Percentiles rank a stretch among this genome's conserved stretches.
Conservation (phyloP, 768 basidiomycete genomes). For the Boletellus ananas region DNA sequence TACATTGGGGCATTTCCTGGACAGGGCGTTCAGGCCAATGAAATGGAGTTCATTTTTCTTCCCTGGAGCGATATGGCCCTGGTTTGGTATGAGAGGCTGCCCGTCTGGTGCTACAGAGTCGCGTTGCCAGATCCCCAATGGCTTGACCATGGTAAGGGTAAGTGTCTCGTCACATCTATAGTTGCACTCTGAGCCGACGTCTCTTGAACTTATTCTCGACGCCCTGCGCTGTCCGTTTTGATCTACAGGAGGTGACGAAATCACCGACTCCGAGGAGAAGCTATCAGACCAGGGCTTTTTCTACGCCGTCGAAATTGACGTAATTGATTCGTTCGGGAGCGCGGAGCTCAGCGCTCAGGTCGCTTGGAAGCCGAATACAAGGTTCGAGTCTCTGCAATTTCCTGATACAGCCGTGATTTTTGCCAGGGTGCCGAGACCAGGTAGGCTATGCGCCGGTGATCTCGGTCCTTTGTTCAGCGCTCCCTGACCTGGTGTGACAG, state of each 20-base stretch:
- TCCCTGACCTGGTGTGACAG: not conserved
- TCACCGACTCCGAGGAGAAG: not conserved
- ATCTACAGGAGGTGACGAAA: slow-evolving; percentile 5
- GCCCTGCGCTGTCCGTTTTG: slow-evolving; percentile 7
- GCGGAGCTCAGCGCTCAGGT: slow-evolving; percentile 24
- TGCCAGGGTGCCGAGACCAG: not conserved
- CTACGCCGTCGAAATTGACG: slow-evolving; percentile 2
- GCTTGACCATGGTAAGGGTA: slow-evolving; percentile 7
- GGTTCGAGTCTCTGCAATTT: not conserved
- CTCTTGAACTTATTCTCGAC: slow-evolving; percentile 9
- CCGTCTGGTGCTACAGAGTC: slow-evolving; percentile 16
- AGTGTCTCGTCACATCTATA: not conserved
- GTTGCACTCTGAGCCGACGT: not conserved
- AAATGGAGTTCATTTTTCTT: slow-evolving; percentile 14
- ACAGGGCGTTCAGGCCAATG: slow-evolving; percentile 9
- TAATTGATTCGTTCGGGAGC: slow-evolving; percentile 14
- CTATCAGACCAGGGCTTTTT: not conserved
- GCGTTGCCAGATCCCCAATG: slow-evolving; percentile 4
- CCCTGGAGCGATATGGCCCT: not conserved
- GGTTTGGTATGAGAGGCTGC: not conserved
- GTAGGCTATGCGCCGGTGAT: not conserved
- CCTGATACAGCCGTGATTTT: not conserved
- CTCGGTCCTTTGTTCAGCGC: not conserved
- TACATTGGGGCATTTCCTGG: not conserved
- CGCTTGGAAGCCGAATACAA: slow-evolving; percentile 1